Evolutionary conservation across 78 protist species (phyloP).

Genomic region (Anaeramoeba ignava): DNA sequence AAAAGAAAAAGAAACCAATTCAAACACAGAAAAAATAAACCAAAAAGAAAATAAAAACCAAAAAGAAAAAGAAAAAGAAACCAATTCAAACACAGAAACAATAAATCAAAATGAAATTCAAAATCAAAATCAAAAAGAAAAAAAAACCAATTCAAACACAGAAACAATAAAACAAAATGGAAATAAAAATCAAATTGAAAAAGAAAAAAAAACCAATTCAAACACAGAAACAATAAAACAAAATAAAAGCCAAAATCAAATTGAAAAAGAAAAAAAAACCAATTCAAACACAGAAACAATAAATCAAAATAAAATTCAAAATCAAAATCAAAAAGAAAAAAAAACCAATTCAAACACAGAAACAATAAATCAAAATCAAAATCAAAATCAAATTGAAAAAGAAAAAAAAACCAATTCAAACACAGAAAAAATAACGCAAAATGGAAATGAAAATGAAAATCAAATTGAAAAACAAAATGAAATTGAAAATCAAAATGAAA

Average conservation of each 20-base stretch:
- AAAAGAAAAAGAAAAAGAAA: background rate
- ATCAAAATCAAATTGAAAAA: background rate
- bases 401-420: background rate
- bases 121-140: background rate
- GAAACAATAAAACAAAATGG: background rate
- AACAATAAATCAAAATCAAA: background rate
- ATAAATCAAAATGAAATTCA: background rate
- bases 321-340: background rate
- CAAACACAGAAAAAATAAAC: background rate
- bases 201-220: background rate
- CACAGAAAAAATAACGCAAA: background rate
- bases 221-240: background rate
- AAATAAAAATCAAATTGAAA: background rate
- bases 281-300: background rate
- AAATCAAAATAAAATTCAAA: background rate
- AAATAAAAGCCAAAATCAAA: background rate
- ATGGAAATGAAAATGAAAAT: slow-evolving; percentile 5
- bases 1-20: background rate
- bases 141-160: background rate
- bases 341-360: background rate
- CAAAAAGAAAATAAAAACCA: background rate
- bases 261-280: background rate
- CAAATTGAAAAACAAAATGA: background rate
- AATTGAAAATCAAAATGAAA: background rate
- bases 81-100: background rate